Percentiles rank a stretch among this genome's conserved stretches.
These are phyloP conservation scores for Remersonia thermophila DNA, from an alignment of 2,329 filamentous ascomycete species.

Conservation along the genomic window DNA sequence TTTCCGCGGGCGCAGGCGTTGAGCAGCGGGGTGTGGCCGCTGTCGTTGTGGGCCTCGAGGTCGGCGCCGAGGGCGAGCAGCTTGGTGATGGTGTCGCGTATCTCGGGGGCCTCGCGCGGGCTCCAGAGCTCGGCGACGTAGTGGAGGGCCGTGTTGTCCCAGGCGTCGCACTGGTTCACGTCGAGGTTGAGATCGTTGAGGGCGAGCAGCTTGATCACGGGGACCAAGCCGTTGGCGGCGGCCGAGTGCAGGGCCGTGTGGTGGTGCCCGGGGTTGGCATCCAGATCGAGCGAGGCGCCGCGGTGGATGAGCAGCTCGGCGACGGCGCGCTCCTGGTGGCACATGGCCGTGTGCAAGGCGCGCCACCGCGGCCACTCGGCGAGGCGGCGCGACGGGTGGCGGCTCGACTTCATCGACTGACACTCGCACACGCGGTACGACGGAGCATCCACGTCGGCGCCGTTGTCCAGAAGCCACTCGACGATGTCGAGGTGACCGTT, in stretches of 20 bases:
- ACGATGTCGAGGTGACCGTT: slow-evolving; percentile 15
- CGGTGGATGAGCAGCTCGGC: slow-evolving; percentile 17
- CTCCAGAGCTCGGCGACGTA: slow-evolving; percentile 14
- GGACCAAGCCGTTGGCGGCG: slow-evolving; percentile 15
- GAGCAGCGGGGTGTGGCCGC: slow-evolving; percentile 14
- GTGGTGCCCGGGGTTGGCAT: slow-evolving; percentile 7
- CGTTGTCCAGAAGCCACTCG: slow-evolving; percentile 24
- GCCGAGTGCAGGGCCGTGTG: slow-evolving; percentile 17
- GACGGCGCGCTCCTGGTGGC: slow-evolving; percentile 11
- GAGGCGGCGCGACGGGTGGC: slow-evolving; percentile 6
- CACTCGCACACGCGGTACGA: slow-evolving; percentile 14
- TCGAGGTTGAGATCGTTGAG: slow-evolving; percentile 13
- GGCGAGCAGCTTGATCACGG: slow-evolving; percentile 17
- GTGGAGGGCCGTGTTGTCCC: slow-evolving; percentile 17
- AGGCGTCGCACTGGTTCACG: slow-evolving; percentile 14
- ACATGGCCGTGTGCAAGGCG: slow-evolving; percentile 16
- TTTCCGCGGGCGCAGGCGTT: slow-evolving; percentile 17
- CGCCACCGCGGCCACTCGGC: slow-evolving; percentile 15
- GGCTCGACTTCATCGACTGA: slow-evolving; percentile 11
- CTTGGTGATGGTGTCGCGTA: slow-evolving; percentile 15
- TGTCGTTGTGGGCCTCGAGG: slow-evolving; percentile 15
- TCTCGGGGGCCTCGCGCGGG: slow-evolving; percentile 11
- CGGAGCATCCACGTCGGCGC: slow-evolving; percentile 36
- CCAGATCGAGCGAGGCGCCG: slow-evolving; percentile 13
- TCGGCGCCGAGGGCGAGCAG: slow-evolving; percentile 17